Base-by-base conservation (phyloP, 2,329 filamentous ascomycete species). In the Fusarium praegraminearum region DNA sequence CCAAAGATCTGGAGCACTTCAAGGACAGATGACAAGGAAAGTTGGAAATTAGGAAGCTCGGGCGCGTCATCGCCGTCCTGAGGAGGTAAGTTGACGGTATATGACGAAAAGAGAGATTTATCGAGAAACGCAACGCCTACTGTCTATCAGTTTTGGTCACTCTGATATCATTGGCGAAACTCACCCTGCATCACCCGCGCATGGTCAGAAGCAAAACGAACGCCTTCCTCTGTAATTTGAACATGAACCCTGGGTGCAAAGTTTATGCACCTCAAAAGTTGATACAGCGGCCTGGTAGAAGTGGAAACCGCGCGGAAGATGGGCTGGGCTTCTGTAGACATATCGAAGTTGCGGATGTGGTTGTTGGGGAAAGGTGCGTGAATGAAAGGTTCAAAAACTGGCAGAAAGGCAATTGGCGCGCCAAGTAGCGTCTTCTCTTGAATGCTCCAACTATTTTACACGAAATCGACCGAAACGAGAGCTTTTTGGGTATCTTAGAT, bases 1-100 rank as follows among this genome's bases (percentile, higher is more conserved):
- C 93, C 93, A 76, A 99, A 97, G 51, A 99, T 98, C 76, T 98
- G 95, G 10, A 99, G 86, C 1, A 95, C 97, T 81, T 98, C 96
- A 55, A 99, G 88, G 5, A 99, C 87, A 20, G 95, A 93, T 7
- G 91, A 86, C 11, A 99, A 87, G 3, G 94, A 96, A 69, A 98
- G 91, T 77, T 97, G 91, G 77, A 99, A 99, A 53, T 87, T 88
- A 10, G 93, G 90, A 32, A 88, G 85, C 6, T 83, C 78, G 1
- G 77, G 61, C 0, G 79, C 75, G 20, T 80, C 80, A 7, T 81
- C 81, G 22, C 83, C 80, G 16, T 80, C 77, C 2, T 69, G 61
- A 10, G 67, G 33, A 15, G 78, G 77, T 62, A 81, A 83, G 69
- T 90, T 90, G 78, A 93, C 91, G 22, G 84, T 88, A 79, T 94